Evolutionary conservation across 1,139 yeast genomes (phyloP), one percentile per base, ranked within the genome.

Genomic region (Yamadazyma taylorii): DNA sequence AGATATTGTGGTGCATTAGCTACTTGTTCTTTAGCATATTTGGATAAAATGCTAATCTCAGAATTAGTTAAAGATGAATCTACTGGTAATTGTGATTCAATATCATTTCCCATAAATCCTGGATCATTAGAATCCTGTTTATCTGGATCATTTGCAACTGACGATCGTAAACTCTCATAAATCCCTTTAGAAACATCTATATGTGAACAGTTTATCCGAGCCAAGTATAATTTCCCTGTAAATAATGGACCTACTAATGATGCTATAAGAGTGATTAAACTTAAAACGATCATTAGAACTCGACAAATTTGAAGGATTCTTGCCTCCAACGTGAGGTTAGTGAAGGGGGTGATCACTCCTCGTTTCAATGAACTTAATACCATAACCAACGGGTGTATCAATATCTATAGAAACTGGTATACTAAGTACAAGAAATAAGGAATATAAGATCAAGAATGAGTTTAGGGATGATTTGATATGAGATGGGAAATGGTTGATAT

Each of bases 131-230:
- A 8, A 17, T 35, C 31, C 3, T 21, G 32, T 6, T 28, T 3
- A 15, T 30, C 32, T 4, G 7, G 3, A n/a, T 27, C 25, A 7
- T 25, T 17, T 10, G 63, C 43, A 17, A 66, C 75, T 7, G 72
- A 60, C 21, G 51, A 50, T 27, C 75, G 55, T 32, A 78, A 56
- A 3, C 76, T 66, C 28, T 69, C 59, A 50, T 75, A 78, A 17
- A 79, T 54, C 2, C 84, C 85, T 16, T 58, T 48, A 0, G 79
- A 68, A 9, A 79, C 74, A 41, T 75, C 78, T 4, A 70, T 53
- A 47, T 72, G 80, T 5, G 73, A 64, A 47, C 79, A 75, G 47
- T 71, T 69, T 30, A 79, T 56, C 28, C 68, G 52, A 4, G 72
- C 62, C 14, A 74, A 54, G 45, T 68, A 68, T 10, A 68, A 47